Percentiles rank a stretch among this genome's conserved stretches.
These are phyloP conservation scores for Penicillium sp. DNA, from an alignment of 2,329 filamentous ascomycete genomes.

Conservation along the genomic window DNA sequence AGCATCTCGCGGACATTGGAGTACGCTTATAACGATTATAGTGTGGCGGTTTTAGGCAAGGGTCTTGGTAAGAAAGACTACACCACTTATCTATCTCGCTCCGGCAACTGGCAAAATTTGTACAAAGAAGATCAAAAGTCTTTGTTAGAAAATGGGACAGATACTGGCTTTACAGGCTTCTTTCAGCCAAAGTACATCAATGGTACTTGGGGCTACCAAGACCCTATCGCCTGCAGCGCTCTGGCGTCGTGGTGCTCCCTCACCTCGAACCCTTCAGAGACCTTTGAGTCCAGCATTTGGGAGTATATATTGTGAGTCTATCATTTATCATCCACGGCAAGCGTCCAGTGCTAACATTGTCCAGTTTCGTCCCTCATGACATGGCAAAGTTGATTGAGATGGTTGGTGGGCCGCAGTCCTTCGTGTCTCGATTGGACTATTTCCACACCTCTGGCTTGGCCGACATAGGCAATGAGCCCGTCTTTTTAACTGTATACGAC, in stretches of 20 bases:
- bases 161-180: conserved; percentile 65
- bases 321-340: conserved; percentile 47
- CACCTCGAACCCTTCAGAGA: conserved; percentile 30
- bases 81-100: conserved; percentile 53
- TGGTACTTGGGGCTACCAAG: conserved; percentile 63
- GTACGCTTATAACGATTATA: conserved; percentile 72
- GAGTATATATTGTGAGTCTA: conserved; percentile 49
- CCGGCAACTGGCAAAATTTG: conserved; percentile 62
- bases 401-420: conserved; percentile 57
- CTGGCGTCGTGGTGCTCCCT: conserved; percentile 28
- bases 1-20: conserved; percentile 67
- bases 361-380: conserved; percentile 51
- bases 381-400: conserved; percentile 53
- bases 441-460: conserved; percentile 60
- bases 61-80: conserved; percentile 48
- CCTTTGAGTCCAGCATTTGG: conserved; percentile 34
- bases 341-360: conserved; percentile 42
- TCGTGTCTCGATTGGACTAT: conserved; percentile 59
- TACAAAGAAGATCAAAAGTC: conserved; percentile 59
- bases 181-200: conserved; percentile 66
- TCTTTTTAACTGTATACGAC: conserved; percentile 61
- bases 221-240: conserved; percentile 46
- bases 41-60: conserved; percentile 57
- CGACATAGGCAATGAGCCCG: conserved; percentile 62
- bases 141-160: conserved; percentile 47